phyloP scores from a whole-genome alignment of 2,329 filamentous ascomycete genomes.

The Rugonectria rugulosa region DNA sequence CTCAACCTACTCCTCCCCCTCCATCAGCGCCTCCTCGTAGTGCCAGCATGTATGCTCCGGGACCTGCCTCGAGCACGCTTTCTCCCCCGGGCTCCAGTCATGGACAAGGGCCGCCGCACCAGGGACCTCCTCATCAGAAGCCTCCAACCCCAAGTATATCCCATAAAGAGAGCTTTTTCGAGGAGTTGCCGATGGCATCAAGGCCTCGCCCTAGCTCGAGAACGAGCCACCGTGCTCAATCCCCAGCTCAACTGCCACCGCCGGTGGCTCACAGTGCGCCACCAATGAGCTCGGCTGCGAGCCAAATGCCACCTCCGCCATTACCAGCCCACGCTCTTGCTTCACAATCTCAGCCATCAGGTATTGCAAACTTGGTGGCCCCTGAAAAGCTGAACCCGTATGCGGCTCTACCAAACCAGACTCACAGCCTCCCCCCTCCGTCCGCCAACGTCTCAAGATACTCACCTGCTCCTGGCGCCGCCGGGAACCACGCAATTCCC shows the following conservation, averaged over 20 bases:
- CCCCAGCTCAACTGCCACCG: conserved; percentile 49
- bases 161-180: conserved; percentile 72
- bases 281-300: conserved; percentile 30
- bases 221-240: conserved; percentile 54
- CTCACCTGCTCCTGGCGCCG: conserved; percentile 62
- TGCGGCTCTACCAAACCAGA: conserved; percentile 52
- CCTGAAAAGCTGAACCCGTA: conserved; percentile 63
- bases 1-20: conserved; percentile 52
- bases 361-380: conserved; percentile 56
- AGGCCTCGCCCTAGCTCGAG: conserved; percentile 69
- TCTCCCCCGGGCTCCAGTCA: conserved; percentile 47
- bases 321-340: conserved; percentile 17
- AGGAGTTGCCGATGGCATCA: conserved; percentile 73
- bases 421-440: conserved; percentile 43
- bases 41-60: conserved; percentile 61
- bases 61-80: conserved; percentile 32
- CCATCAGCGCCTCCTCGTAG: conserved; percentile 64
- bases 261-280: conserved; percentile 35
- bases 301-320: conserved; percentile 32
- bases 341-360: conserved; percentile 29
- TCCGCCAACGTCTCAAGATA: conserved; percentile 58
- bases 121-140: conserved; percentile 44
- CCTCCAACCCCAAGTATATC: conserved; percentile 45
- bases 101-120: conserved; percentile 42
- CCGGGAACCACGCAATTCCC: conserved; percentile 37